Base-by-base conservation (phyloP, 176 grass and related monocot species). In the Carex myosuroides region DNA sequence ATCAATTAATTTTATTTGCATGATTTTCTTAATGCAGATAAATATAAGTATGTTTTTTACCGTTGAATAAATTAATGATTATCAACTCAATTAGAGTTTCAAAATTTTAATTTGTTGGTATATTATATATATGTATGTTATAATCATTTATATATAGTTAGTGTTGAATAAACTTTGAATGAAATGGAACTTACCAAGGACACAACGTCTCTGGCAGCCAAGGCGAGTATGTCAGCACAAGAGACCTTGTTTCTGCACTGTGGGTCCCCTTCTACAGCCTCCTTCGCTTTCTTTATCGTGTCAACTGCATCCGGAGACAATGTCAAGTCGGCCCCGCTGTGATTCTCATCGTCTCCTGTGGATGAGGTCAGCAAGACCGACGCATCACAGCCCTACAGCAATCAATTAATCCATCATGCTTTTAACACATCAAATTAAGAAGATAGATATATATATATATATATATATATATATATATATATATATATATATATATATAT, bases 181-280 rank as follows among this genome's bases (percentile, higher is more conserved):
- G 8, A 39, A 64, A 12, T 44, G 16, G 5, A 53, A 18, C 1
- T 84, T 90, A 94, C 93, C 84, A 94, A 86, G 2, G 90, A 88
- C 48, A 94, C 90, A 83, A 94, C 92, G 83, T 94, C 93, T 55
- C 93, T 85, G 5, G 93, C 93, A 16, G 93, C 90, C 71, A 94
- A 87, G 90, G 93, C 93, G 69, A 94, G 86, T 74, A 94, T 92
- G 83, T 94, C 93, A 3, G 93, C 93, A 87, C 93, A 94, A 66
- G 93, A 94, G 22, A 94, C 93, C 84, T 92, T 94, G 81, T 89
- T 81, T 48, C 82, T 46, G 52, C 93, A 92, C 0, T 91, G 90
- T 1, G 90, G 88, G 53, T 92, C 88, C 29, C 88, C 86, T 70
- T 94, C 90, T 0, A 94, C 90, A 14, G 92, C 90, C 0, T 87